These are phyloP conservation scores for Capsicum baccatum DNA, from an alignment of 257 asterid genomes.

Conservation along the genomic window DNA sequence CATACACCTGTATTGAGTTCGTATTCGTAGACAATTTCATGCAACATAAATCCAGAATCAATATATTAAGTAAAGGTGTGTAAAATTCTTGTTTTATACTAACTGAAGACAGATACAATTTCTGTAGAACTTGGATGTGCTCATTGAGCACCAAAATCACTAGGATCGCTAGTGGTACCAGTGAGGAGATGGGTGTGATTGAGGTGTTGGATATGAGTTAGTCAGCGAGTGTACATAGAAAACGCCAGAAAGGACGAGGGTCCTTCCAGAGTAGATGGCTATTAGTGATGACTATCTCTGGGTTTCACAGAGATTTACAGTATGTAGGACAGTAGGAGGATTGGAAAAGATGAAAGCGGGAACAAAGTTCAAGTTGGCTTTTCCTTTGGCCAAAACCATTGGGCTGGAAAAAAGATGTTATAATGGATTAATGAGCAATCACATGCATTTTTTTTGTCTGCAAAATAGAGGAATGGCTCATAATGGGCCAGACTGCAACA, in stretches of 20 bases:
- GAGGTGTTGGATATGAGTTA: background rate
- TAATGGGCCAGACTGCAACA: background rate
- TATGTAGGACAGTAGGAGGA: background rate
- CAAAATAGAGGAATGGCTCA: constrained; percentile 11
- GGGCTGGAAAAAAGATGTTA: background rate
- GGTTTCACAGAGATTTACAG: background rate
- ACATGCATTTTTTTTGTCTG: background rate
- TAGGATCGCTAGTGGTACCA: background rate
- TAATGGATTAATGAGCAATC: background rate
- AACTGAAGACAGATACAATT: background rate
- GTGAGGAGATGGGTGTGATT: background rate
- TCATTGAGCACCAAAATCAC: background rate
- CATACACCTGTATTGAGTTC: too few species aligned
- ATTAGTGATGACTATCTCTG: background rate
- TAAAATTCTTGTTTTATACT: background rate
- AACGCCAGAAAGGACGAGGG: background rate
- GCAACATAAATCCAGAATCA: background rate
- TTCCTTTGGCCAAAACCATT: too few species aligned
- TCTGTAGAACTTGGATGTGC: constrained; percentile 5
- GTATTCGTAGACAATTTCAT: background rate
- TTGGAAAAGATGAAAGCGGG: background rate
- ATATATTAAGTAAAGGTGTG: background rate
- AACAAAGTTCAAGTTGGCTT: background rate
- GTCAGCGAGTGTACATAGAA: background rate
- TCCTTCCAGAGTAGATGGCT: background rate